A percentile compares a stretch with the other conserved stretches of the same genome.
These are phyloP conservation scores for Penicillium sp. DNA, from an alignment of 2,329 filamentous ascomycete species.

Conservation along the genomic window DNA sequence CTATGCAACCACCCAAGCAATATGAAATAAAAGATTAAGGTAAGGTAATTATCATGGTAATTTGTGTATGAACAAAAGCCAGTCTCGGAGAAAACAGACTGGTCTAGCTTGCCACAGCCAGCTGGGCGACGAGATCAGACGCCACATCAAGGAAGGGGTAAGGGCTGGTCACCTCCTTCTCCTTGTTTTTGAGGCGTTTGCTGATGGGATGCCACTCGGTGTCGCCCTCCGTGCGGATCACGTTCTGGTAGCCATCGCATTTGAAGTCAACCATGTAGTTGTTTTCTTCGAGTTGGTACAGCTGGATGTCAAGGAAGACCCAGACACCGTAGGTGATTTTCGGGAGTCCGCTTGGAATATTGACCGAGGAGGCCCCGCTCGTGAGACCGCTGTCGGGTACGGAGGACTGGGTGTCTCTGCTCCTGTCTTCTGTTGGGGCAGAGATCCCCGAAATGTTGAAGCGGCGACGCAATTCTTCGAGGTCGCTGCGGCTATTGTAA, in stretches of 20 bases:
- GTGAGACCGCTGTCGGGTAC: slow-evolving; percentile 33
- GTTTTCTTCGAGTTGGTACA: slow-evolving; percentile 88
- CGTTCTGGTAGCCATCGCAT: slow-evolving; percentile 93
- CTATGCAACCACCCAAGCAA: slow-evolving; percentile 13
- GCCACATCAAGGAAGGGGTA: slow-evolving; percentile 96
- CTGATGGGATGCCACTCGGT: slow-evolving; percentile 49
- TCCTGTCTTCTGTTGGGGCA: slow-evolving; percentile 34
- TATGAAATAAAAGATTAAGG: slow-evolving; percentile 11
- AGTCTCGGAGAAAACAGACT: background rate
- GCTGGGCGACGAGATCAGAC: slow-evolving; percentile 84
- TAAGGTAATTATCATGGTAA: slow-evolving; percentile 9
- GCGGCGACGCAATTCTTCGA: slow-evolving; percentile 42
- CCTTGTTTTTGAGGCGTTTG: slow-evolving; percentile 60
- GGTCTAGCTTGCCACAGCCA: slow-evolving; percentile 70
- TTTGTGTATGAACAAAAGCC: slow-evolving; percentile 3
- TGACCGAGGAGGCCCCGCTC: slow-evolving; percentile 39
- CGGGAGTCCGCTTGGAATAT: slow-evolving; percentile 34
- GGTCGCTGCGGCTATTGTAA: slow-evolving; percentile 41
- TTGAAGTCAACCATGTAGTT: slow-evolving; percentile 98
- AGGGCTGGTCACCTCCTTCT: slow-evolving; percentile 92
- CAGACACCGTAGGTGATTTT: slow-evolving; percentile 68
- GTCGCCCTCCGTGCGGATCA: slow-evolving; percentile 54
- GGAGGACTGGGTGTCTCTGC: slow-evolving; percentile 22
- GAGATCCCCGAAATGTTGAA: slow-evolving; percentile 36
- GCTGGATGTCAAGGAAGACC: slow-evolving; percentile 92